A percentile compares a stretch with the other conserved stretches of the same genome.
Evolutionary conservation across 2,329 filamentous ascomycete species (phyloP).

Genomic region (Fusarium domesticum): DNA sequence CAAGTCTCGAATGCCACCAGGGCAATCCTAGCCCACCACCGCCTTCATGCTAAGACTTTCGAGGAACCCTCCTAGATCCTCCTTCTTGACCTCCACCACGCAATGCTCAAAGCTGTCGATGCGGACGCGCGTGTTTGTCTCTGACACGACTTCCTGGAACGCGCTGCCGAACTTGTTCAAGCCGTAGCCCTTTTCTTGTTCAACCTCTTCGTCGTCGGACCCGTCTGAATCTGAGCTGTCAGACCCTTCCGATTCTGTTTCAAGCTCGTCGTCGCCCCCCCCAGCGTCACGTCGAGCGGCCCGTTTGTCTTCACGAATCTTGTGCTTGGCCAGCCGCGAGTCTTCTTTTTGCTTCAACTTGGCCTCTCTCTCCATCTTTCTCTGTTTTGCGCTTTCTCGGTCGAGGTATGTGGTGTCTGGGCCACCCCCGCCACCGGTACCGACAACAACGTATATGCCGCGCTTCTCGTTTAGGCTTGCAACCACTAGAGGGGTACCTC

Average conservation of each 20-base stretch:
- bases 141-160: slow-evolving; percentile 90
- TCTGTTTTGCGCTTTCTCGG: slow-evolving; percentile 62
- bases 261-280: slow-evolving; percentile 48
- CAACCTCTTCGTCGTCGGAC: slow-evolving; percentile 51
- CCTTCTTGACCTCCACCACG: slow-evolving; percentile 96
- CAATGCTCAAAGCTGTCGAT: slow-evolving; percentile 98
- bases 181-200: slow-evolving; percentile 63
- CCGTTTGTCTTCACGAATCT: slow-evolving; percentile 58
- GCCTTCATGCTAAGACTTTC: slow-evolving; percentile 90
- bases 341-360: slow-evolving; percentile 63
- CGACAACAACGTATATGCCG: slow-evolving; percentile 88
- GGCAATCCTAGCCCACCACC: slow-evolving; percentile 58
- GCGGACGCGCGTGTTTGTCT: slow-evolving; percentile 83
- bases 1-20: not conserved
- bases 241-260: slow-evolving; percentile 43
- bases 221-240: slow-evolving; percentile 44
- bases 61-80: slow-evolving; percentile 85
- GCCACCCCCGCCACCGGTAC: slow-evolving; percentile 81
- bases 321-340: slow-evolving; percentile 53
- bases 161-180: slow-evolving; percentile 90
- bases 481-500: slow-evolving; percentile 83
- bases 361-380: slow-evolving; percentile 59
- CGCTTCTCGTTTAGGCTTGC: slow-evolving; percentile 84
- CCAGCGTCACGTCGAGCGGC: slow-evolving; percentile 51
- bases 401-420: slow-evolving; percentile 69